Base-by-base conservation (phyloP, 768 basidiomycete species). In the Leccinum rimulosum region DNA sequence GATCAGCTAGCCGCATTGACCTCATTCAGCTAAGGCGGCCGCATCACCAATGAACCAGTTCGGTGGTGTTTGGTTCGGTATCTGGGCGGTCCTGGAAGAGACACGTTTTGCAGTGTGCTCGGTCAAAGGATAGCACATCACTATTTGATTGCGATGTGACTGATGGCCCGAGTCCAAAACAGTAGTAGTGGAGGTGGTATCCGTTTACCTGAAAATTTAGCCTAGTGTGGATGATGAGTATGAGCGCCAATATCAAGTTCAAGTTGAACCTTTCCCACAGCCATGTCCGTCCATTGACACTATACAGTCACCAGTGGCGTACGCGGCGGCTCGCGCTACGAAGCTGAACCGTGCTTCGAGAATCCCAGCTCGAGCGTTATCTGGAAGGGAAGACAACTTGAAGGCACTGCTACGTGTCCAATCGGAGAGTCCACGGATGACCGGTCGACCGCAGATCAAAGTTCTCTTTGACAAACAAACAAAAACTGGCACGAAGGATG, bases 31-130 rank as follows among this genome's bases (percentile, higher is more conserved):
- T 27, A 47, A 59, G 19, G 43, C 19, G 43, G 43, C 19, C 19
- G 27, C 27, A 49, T 30, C 31, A 19, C 25, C 19, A 35, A 35
- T 10, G 60, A 65, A 63, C 60, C 10, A 22, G 61, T 58, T 66
- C 50, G 38, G 5, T 31, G 11, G 31, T 25, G 43, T 4, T 27
- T 54, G 50, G 35, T 48, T 45, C 47, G 25, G 52, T 6, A 14
- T 60, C 38, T 33, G 6, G 47, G 15, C 17, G 28, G 36, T 40
- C 38, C 38, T 40, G 8, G 38, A 40, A 40, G 54, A 22, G 19
- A 33, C 43, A 9, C 5, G 35, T 31, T 52, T 28, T 57, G 27
- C 38, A 25, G 55, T 19, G 49, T 25, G 40, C 47, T 45, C 6
- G 43, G 43, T 19, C 43, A 22, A 45, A 45, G 43, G 17, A 45